Percentiles rank a stretch among this genome's conserved stretches.
phyloP scores from a whole-genome alignment of 352 stramenopile species.

The Phytophthora citrophthora region DNA sequence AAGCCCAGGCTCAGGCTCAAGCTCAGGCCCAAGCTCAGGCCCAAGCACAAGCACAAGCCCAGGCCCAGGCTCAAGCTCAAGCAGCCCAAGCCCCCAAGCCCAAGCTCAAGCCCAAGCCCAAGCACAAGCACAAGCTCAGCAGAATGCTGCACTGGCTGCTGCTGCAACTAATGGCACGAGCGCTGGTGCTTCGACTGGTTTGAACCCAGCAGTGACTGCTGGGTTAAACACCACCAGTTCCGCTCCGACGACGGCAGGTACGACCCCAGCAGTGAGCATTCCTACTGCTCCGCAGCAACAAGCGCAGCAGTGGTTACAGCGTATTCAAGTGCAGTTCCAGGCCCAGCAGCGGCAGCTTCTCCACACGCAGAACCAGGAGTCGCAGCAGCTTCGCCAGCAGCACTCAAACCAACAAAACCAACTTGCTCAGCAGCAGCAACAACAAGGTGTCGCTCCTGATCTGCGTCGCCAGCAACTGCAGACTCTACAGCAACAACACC shows the following conservation, averaged over 20 bases:
- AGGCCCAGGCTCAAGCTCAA: constrained; percentile 34
- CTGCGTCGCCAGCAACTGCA: constrained; percentile 71
- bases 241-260: constrained; percentile 26
- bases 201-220: constrained; percentile 39
- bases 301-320: constrained; percentile 82
- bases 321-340: constrained; percentile 84
- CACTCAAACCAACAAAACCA: constrained; percentile 83
- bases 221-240: constrained; percentile 35
- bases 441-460: constrained; percentile 65
- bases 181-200: constrained; percentile 25
- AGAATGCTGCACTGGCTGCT: constrained; percentile 28
- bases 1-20: constrained; percentile 43
- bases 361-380: constrained; percentile 81
- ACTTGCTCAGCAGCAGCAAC: constrained; percentile 71
- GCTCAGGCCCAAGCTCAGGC: constrained; percentile 41
- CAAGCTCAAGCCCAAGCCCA: constrained; percentile 30
- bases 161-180: constrained; percentile 23
- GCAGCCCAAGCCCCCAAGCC: constrained; percentile 27
- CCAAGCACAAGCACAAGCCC: constrained; percentile 33
- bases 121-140: constrained; percentile 17
- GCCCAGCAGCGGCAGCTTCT: constrained; percentile 77
- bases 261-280: constrained; percentile 34
- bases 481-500: constrained; percentile 80
- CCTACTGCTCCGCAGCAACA: constrained; percentile 64
- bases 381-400: constrained; percentile 74